Conservation (phyloP, 163 green algal genomes). For the Chlamydomonas reinhardtii region DNA sequence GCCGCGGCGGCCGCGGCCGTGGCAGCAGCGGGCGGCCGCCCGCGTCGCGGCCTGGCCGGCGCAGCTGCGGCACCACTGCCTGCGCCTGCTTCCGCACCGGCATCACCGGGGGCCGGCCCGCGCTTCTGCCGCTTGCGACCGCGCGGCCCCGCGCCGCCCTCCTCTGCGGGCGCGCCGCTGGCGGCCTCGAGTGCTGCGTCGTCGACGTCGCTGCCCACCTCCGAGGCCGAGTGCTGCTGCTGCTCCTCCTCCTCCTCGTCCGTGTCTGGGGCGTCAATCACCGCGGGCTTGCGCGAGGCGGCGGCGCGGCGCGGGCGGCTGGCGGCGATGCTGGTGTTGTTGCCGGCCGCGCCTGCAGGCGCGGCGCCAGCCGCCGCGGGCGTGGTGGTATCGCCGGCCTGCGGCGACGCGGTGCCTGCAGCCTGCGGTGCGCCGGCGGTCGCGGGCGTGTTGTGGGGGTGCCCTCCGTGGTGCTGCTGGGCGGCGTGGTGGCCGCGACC, state of each 20-base stretch:
- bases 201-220: background rate
- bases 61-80: background rate
- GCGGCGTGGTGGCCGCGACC: no score
- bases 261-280: background rate
- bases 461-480: no score
- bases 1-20: background rate
- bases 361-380: background rate
- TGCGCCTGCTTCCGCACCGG: background rate
- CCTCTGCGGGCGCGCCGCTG: background rate
- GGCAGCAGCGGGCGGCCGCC: background rate
- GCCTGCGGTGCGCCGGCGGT: no score
- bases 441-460: no score
- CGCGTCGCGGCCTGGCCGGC: background rate
- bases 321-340: conserved; percentile 23
- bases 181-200: background rate
- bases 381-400: background rate
- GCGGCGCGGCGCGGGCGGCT: conserved; percentile 21
- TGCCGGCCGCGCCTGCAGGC: background rate
- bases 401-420: no score
- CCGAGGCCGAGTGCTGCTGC: background rate
- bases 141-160: background rate
- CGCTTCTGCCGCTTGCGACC: conserved; percentile 24
- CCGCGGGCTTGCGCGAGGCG: background rate
- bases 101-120: background rate
- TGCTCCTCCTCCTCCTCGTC: background rate